Evolutionary conservation across 2,329 filamentous ascomycete species (phyloP).

Genomic region (Myriosclerotinia scirpicola): DNA sequence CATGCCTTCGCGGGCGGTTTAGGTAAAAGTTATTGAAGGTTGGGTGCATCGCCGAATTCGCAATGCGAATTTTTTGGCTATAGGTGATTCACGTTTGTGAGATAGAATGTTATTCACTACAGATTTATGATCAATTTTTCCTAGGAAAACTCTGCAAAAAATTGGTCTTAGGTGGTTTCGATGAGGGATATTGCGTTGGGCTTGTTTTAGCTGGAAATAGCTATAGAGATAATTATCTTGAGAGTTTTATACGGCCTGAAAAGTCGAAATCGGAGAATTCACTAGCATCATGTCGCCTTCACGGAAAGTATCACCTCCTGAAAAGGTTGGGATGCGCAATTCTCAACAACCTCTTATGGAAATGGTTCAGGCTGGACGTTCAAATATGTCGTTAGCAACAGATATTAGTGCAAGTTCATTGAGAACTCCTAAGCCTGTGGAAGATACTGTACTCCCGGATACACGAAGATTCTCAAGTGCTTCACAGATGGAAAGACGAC

Average conservation of each 20-base stretch:
- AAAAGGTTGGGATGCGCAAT: conserved; percentile 17
- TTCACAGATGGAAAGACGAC: conserved; percentile 18
- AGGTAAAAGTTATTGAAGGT: background rate
- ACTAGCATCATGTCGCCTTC: conserved; percentile 23
- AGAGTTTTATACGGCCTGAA: background rate
- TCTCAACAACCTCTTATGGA: conserved; percentile 11
- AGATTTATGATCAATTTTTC: background rate
- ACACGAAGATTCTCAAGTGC: conserved; percentile 21
- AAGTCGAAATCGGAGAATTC: background rate
- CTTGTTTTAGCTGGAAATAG: background rate
- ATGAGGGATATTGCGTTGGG: background rate
- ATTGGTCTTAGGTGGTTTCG: background rate
- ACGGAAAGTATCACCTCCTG: conserved; percentile 22
- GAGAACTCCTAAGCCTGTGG: background rate
- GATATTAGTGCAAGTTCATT: conserved; percentile 1
- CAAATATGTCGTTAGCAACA: conserved; percentile 17
- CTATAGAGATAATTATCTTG: background rate
- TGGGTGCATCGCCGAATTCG: conserved; percentile 8
- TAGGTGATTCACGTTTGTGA: background rate
- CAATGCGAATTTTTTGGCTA: background rate
- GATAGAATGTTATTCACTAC: conserved; percentile 1
- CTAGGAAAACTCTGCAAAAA: background rate
- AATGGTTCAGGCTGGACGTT: conserved; percentile 25
- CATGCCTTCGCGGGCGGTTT: conserved; percentile 6
- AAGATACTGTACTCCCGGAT: conserved; percentile 16